phyloP scores from a whole-genome alignment of 768 basidiomycete genomes.

The Tulasnella sp. region DNA sequence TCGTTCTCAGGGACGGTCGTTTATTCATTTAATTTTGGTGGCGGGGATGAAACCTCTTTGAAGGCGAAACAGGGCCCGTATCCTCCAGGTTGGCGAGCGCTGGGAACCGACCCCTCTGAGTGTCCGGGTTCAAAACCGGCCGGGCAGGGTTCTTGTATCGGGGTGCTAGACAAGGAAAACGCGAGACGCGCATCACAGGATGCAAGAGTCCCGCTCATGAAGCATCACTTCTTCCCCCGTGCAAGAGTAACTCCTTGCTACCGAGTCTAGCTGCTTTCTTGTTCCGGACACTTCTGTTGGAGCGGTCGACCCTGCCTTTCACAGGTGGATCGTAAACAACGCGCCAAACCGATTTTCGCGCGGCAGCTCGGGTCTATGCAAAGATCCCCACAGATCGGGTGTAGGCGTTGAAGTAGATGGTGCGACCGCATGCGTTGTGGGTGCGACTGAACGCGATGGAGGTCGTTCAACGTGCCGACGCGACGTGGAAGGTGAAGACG shows the following conservation, averaged over 20 bases:
- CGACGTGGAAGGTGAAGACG: slow-evolving; percentile 28
- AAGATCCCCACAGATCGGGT: slow-evolving; percentile 16
- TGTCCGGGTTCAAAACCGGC: too few species aligned
- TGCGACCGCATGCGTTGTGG: not conserved
- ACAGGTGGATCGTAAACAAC: slow-evolving; percentile 29
- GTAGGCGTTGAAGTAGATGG: slow-evolving; percentile 19
- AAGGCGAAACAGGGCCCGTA: too few species aligned
- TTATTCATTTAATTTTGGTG: too few species aligned
- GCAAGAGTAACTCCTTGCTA: slow-evolving; percentile 29
- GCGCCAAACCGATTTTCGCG: slow-evolving; percentile 28
- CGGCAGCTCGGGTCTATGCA: slow-evolving; percentile 21
- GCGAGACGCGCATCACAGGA: too few species aligned
- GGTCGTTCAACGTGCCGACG: not conserved
- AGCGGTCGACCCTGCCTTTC: slow-evolving; percentile 29
- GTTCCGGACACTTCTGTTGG: slow-evolving; percentile 15
- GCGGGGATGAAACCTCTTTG: too few species aligned
- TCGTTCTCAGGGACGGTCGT: too few species aligned
- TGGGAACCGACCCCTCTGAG: too few species aligned
- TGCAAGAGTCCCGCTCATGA: slow-evolving; percentile 10
- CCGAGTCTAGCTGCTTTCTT: not conserved
- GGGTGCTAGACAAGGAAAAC: too few species aligned
- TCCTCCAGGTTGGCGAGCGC: too few species aligned
- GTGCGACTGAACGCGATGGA: slow-evolving; percentile 5
- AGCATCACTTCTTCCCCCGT: slow-evolving; percentile 27
- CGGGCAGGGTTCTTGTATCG: too few species aligned